Conservation (phyloP, 2,329 filamentous ascomycete genomes). For the Dryadomyces quercus-mongolicae region DNA sequence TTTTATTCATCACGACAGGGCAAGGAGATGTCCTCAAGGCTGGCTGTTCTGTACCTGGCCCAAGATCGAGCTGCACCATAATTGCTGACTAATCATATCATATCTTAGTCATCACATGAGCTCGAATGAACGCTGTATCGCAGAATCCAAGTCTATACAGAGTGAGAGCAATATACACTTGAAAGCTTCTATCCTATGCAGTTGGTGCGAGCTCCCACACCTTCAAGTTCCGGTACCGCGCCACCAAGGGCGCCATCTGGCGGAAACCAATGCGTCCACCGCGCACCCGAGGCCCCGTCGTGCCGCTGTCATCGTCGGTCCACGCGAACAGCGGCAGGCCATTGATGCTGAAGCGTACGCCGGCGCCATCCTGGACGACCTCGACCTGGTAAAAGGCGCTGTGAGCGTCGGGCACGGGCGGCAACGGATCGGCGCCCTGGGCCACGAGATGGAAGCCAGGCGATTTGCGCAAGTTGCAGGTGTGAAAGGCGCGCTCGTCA, state of each 20-base stretch:
- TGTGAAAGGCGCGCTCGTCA: background rate
- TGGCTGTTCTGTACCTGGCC: too few species aligned
- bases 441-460: constrained; percentile 2
- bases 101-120: constrained; percentile 1
- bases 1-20: too few species aligned
- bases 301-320: background rate
- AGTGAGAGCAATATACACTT: too few species aligned
- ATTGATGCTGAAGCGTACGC: background rate
- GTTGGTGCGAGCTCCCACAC: background rate
- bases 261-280: background rate
- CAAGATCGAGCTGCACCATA: too few species aligned
- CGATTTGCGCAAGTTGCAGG: constrained; percentile 2
- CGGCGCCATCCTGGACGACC: background rate
- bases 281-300: background rate
- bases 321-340: background rate
- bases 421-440: constrained; percentile 1
- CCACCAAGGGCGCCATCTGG: background rate
- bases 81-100: too few species aligned
- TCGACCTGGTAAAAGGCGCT: constrained; percentile 1
- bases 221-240: constrained; percentile 1
- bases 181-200: too few species aligned
- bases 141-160: too few species aligned
- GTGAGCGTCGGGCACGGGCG: background rate
- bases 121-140: too few species aligned
- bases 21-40: too few species aligned